Percentiles rank a stretch among this genome's conserved stretches.
phyloP scores from a whole-genome alignment of 306 rosid species.

The Nissolia schottii region DNA sequence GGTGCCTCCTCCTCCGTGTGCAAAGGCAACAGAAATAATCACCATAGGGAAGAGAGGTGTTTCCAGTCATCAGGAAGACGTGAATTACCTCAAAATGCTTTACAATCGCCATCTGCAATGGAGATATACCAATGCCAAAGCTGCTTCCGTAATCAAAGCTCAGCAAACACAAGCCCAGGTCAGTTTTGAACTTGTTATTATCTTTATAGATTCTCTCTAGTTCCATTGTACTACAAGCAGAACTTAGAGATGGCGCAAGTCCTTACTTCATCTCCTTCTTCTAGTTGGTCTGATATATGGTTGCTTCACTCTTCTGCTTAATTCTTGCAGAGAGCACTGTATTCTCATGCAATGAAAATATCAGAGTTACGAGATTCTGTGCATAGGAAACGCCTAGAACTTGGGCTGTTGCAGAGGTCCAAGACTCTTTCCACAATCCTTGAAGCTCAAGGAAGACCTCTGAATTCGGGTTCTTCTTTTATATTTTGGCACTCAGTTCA shows the following conservation, averaged over 20 bases:
- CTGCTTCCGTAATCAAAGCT: too few species aligned
- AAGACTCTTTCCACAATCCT: slow-evolving; percentile 57
- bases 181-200: too few species aligned
- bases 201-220: too few species aligned
- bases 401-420: slow-evolving; percentile 55
- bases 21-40: slow-evolving; percentile 33
- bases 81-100: slow-evolving; percentile 43
- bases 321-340: slow-evolving; percentile 55
- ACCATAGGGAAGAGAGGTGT: slow-evolving; percentile 49
- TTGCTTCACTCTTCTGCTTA: too few species aligned
- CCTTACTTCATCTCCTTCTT: too few species aligned
- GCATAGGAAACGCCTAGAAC: slow-evolving; percentile 51
- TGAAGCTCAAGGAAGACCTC: slow-evolving; percentile 65
- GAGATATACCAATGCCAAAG: too few species aligned
- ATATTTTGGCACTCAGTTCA: slow-evolving; percentile 12
- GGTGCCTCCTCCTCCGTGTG: slow-evolving; percentile 50
- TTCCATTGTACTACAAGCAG: too few species aligned
- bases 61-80: slow-evolving; percentile 44
- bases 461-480: background rate
- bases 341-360: slow-evolving; percentile 52
- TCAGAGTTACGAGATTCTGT: slow-evolving; percentile 59
- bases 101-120: slow-evolving; percentile 55
- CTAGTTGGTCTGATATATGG: too few species aligned
- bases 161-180: too few species aligned
- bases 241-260: too few species aligned